Conservation (phyloP, 208 protist species). For the Trichomonas vaginalis region DNA sequence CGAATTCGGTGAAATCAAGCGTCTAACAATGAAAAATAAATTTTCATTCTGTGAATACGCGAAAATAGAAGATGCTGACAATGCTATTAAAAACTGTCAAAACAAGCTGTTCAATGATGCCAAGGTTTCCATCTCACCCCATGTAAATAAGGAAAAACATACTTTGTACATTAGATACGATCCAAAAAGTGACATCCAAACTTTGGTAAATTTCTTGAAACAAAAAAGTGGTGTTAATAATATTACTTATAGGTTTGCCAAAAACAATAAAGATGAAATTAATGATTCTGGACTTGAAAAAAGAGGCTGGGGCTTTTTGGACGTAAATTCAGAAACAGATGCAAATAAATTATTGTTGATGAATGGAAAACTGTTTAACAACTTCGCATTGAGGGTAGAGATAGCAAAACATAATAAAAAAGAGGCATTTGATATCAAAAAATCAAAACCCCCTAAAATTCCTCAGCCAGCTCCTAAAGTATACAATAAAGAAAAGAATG, state of each 20-base stretch:
- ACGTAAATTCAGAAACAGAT: not conserved
- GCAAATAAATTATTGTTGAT: not conserved
- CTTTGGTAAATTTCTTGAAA: not conserved
- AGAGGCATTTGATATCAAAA: not conserved
- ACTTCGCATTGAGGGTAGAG: not conserved
- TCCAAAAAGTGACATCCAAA: not conserved
- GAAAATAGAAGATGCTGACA: not conserved
- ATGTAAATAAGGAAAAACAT: not conserved
- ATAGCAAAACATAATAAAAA: not conserved
- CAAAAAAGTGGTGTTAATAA: not conserved
- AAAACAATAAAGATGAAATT: not conserved
- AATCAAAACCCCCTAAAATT: not conserved
- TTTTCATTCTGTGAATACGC: not conserved
- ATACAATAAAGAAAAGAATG: too few species aligned
- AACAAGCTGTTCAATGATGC: not conserved
- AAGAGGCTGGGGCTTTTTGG: not conserved
- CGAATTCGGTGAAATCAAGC: not conserved
- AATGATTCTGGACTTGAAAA: not conserved
- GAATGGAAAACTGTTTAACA: not conserved
- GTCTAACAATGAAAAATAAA: not conserved
- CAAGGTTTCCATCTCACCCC: not conserved
- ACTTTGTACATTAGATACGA: not conserved
- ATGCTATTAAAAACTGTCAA: not conserved
- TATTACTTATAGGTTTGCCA: not conserved
- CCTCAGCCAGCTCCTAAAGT: too few species aligned